Evolutionary conservation across 73 alveolate species (phyloP), one percentile per base, ranked within the genome.

Genomic region (Symbiodinium pilosum): DNA sequence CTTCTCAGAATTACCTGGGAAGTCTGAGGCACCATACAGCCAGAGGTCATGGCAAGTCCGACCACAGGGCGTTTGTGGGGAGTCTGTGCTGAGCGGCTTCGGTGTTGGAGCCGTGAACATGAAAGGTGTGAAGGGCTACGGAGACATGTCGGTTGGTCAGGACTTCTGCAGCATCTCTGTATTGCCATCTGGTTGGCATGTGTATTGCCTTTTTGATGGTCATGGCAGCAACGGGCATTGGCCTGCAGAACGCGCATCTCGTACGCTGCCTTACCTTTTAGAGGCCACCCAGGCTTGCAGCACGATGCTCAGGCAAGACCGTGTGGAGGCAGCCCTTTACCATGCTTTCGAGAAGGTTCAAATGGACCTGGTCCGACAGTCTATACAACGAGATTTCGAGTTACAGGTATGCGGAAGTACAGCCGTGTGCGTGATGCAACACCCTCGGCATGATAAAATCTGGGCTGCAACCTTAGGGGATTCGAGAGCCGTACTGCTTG

Each of bases 331-430:
- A 18, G 95, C 95, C 36, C 26, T 89, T 43, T 64, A 64, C 40
- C 95, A 89, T 42, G 95, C 95, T 40, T 89, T 89, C 44, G 95
- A 89, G 56, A 89, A 89, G 73, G 95, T 89, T 39, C 95, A 89
- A 36, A 89, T 89, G 95, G 95, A 89, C 51, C 30, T 89, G 71
- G 95, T 89, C 87, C 59, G 51, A 59, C 87, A 89, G 44, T 89
- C 95, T 4, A 36, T 87, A 28, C 68, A 87, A 85, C 85, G 68
- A 59, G 95, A 89, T 40, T 54, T 89, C 28, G 73, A 39, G 26
- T 39, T 89, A 38, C 95, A 89, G 34, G 52, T 89, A 11, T 89
- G 95, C 38, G 95, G 95, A 75, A 64, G 95, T 39, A 89, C 95
- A 6, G 95, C 95, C 21, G 95, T 89, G 39, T 89, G 95, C 71